Evolutionary conservation across 805 yeast genomes (phyloP).

Genomic region (Sporopachydermia lactativora): DNA sequence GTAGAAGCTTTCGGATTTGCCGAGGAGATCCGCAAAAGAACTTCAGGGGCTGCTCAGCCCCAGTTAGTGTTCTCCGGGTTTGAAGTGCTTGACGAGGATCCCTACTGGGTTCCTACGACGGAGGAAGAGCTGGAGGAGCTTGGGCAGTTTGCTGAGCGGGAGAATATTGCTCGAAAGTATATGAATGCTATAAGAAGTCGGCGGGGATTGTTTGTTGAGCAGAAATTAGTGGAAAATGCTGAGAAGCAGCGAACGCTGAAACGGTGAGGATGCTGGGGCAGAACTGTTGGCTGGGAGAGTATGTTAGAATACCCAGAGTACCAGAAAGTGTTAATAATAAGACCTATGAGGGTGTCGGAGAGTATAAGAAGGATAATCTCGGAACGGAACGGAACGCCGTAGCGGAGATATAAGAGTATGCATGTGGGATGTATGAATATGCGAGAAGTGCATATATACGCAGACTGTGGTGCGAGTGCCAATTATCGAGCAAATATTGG

Average conservation of each 20-base stretch:
- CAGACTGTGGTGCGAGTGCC: too few relatives aligned
- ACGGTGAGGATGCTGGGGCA: conserved; percentile 20
- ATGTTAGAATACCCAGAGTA: too few relatives aligned
- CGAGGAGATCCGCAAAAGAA: conserved; percentile 83
- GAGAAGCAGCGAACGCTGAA: conserved; percentile 88
- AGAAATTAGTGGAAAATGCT: conserved; percentile 80
- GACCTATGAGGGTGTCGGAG: too few relatives aligned
- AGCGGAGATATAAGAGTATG: too few relatives aligned
- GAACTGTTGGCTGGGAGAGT: too few relatives aligned
- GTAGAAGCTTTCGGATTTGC: conserved; percentile 94
- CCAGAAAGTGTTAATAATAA: too few relatives aligned
- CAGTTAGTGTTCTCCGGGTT: conserved; percentile 86
- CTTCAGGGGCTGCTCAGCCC: conserved; percentile 96
- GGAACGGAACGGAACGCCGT: too few relatives aligned
- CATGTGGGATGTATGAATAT: too few relatives aligned
- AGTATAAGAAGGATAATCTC: too few relatives aligned
- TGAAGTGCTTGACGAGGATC: conserved; percentile 79
- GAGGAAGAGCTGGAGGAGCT: conserved; percentile 90
- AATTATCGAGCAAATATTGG: too few relatives aligned
- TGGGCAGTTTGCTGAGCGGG: conserved; percentile 88
- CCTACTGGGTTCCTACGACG: conserved; percentile 98
- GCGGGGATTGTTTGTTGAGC: conserved; percentile 83
- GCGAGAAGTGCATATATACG: too few relatives aligned
- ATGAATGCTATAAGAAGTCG: conserved; percentile 72
- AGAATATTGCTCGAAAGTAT: conserved; percentile 77